A percentile compares a stretch with the other conserved stretches of the same genome.
Evolutionary conservation across 192 early-diverging fungal species (phyloP).

Genomic region (Entomortierella lignicola): DNA sequence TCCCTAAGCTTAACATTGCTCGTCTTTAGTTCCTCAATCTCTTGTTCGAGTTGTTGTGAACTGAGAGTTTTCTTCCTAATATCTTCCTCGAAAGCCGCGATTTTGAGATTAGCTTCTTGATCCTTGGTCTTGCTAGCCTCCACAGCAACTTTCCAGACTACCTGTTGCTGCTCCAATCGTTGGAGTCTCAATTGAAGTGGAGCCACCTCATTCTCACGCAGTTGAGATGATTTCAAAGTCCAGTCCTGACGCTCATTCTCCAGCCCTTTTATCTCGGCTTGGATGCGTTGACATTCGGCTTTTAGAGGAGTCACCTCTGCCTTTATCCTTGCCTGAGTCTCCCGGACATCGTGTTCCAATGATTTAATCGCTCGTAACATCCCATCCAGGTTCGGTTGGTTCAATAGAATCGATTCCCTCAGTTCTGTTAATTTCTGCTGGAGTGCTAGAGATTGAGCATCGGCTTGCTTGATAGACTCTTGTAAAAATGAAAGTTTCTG

Average conservation of each 20-base stretch:
- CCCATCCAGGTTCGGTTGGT: constrained; percentile 6
- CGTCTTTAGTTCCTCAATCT: constrained; percentile 15
- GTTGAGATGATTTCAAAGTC: constrained; percentile 8
- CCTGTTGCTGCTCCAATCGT: constrained; percentile 45
- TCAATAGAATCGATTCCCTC: background rate
- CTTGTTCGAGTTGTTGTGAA: constrained; percentile 10
- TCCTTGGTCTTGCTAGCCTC: constrained; percentile 47
- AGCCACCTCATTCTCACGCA: constrained; percentile 37
- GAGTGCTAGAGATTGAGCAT: constrained; percentile 9
- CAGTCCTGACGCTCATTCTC: constrained; percentile 26
- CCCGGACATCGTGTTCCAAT: constrained; percentile 18
- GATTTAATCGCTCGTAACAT: background rate
- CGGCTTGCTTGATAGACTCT: constrained; percentile 51
- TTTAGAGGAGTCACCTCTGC: constrained; percentile 30
- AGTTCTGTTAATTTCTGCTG: constrained; percentile 23
- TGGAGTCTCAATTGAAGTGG: constrained; percentile 46
- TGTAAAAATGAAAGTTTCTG: constrained; percentile 50
- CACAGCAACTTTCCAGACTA: constrained; percentile 48
- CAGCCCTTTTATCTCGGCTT: constrained; percentile 30
- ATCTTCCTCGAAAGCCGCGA: constrained; percentile 32
- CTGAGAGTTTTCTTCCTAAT: constrained; percentile 9
- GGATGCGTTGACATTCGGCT: constrained; percentile 20
- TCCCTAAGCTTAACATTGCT: constrained; percentile 13
- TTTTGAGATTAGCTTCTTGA: constrained; percentile 16
- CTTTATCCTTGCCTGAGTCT: constrained; percentile 4